phyloP scores from a whole-genome alignment of 1,284 basidiomycete genomes.

The Malassezia obtusa region DNA sequence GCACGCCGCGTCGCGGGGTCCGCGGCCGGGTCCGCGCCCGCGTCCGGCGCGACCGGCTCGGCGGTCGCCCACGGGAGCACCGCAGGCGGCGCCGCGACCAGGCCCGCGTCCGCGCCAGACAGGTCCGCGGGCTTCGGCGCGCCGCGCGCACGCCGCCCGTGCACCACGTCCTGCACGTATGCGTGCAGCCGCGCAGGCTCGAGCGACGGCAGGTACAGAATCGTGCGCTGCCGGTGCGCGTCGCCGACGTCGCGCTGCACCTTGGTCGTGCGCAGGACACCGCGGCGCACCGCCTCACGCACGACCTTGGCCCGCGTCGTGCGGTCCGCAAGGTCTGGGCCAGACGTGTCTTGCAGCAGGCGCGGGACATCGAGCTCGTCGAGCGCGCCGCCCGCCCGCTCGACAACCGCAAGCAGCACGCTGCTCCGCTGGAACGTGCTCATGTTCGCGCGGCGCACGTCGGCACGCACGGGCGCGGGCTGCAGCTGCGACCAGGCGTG shows the following conservation, averaged over 20 bases:
- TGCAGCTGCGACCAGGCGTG: not conserved
- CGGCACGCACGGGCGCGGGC: not conserved
- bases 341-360: not conserved
- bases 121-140: not conserved
- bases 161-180: not conserved
- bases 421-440: constrained; percentile 14
- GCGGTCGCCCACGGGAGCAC: constrained; percentile 27
- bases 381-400: constrained; percentile 5
- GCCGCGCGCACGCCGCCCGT: not conserved
- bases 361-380: constrained; percentile 16
- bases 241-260: constrained; percentile 7
- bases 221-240: constrained; percentile 5
- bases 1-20: constrained; percentile 11
- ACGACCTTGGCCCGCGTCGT: constrained; percentile 13
- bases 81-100: constrained; percentile 20
- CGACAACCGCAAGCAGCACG: constrained; percentile 1
- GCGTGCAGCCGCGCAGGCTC: not conserved
- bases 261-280: constrained; percentile 4
- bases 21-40: not conserved
- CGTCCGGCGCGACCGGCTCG: constrained; percentile 15
- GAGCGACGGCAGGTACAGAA: not conserved
- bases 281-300: constrained; percentile 3
- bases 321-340: constrained; percentile 4
- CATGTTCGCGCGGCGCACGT: constrained; percentile 8
- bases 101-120: constrained; percentile 2